Evolutionary conservation across 176 grass and related monocot genomes (phyloP).

Genomic region (Aegilops longissima): DNA sequence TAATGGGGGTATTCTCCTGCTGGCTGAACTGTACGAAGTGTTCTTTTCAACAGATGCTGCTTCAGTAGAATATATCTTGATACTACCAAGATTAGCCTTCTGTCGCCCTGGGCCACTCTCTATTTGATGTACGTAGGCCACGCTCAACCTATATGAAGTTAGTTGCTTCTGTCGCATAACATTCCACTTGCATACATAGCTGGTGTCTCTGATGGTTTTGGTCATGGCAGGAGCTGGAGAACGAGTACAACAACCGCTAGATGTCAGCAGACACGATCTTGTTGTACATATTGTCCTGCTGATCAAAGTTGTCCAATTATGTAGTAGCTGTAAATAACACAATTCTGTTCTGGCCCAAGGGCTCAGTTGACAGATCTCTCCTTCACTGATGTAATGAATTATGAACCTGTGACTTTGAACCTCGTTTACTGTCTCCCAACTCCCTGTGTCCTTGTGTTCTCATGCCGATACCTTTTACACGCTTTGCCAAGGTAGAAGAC

Average conservation of each 20-base stretch:
- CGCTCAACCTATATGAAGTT: not conserved
- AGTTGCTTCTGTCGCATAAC: not conserved
- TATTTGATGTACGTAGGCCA: conserved; percentile 25
- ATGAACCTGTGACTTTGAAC: not conserved
- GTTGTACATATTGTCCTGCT: conserved; percentile 22
- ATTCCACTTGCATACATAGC: not conserved
- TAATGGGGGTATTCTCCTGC: conserved; percentile 56
- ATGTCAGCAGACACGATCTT: conserved; percentile 20
- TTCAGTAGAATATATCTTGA: conserved; percentile 33
- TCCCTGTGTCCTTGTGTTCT: not conserved
- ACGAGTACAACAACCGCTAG: not conserved
- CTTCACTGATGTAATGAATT: not conserved
- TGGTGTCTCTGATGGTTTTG: conserved; percentile 8
- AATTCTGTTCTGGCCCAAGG: conserved; percentile 11
- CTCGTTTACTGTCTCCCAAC: not conserved
- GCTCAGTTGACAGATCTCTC: not conserved
- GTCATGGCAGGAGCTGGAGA: conserved; percentile 19
- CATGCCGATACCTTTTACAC: not conserved
- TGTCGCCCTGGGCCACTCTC: conserved; percentile 17
- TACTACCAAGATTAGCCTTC: not conserved
- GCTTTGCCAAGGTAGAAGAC: not conserved
- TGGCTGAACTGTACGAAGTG: conserved; percentile 70
- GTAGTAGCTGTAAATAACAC: conserved; percentile 24
- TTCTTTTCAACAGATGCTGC: conserved; percentile 39
- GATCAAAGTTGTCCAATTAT: not conserved